Base-by-base conservation (phyloP, 495 filamentous ascomycete genomes). In the Neurospora tetraspora region DNA sequence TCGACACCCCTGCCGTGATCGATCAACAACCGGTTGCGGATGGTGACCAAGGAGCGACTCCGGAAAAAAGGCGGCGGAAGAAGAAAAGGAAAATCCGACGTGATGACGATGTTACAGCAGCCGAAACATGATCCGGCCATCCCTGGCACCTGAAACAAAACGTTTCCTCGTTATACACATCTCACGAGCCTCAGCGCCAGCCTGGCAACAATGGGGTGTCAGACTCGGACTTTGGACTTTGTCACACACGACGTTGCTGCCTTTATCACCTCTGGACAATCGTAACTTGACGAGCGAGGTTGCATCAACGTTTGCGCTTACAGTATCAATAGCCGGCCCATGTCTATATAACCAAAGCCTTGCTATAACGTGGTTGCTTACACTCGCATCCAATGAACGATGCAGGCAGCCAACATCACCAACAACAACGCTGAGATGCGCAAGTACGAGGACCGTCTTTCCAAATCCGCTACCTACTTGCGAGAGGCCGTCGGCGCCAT, bases 401-500 rank as follows among this genome's bases (percentile, higher is more conserved):
- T 4, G 61, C 72, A 4, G 76, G 77, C 9, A 81, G 71, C 77
- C 9, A 71, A 80, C 14, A 73, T 87, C 11, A 72, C 75, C 38
- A 72, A 71, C 12, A 71, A 73, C 61, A 71, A 73, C 65, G 71
- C 80, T 70, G 75, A 82, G 70, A 77, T 76, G 61, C 73, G 80
- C 71, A 78, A 75, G 72, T 82, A 81, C 73, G 80, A 81, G 65
- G 78, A 81, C 53, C 81, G 85, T 71, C 74, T 85, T 68, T 73
- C 72, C 61, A 75, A 80, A 42, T 76, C 83, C 74, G 75, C 81
- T 71, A 75, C 71, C 16, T 72, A 79, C 31, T 77, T 85, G 37
- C 81, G 77, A 31, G 76, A 79, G 53, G 78, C 76, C 12, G 80
- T 82, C 27, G 83, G 87, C 47, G 86, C 88, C 77, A 85, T 89